phyloP scores from a whole-genome alignment of 2,329 filamentous ascomycete species.

The Xylaria digitata region DNA sequence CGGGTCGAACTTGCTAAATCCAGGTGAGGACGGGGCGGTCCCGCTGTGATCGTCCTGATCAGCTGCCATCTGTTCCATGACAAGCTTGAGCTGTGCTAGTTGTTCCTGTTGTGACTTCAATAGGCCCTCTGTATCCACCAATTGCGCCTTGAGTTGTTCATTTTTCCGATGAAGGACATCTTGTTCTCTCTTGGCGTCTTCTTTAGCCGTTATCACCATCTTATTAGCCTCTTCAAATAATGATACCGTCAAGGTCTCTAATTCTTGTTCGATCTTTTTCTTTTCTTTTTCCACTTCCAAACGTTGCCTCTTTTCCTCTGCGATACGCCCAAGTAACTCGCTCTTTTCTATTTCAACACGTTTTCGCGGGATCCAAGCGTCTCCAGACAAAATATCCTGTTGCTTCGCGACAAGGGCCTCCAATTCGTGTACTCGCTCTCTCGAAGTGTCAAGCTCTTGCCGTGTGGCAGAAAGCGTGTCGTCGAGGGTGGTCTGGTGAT shows the following conservation, averaged over 20 bases:
- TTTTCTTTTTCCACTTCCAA: conserved; percentile 79
- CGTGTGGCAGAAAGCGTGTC: conserved; percentile 85
- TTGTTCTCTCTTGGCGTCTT: conserved; percentile 86
- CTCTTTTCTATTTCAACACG: conserved; percentile 79
- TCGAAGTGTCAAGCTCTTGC: conserved; percentile 82
- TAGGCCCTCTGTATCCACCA: conserved; percentile 86
- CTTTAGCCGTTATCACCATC: conserved; percentile 94
- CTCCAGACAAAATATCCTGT: conserved; percentile 77
- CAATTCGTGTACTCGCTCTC: conserved; percentile 73
- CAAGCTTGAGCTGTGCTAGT: conserved; percentile 86
- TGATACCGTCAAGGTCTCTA: conserved; percentile 89
- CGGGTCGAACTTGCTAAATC: conserved; percentile 74
- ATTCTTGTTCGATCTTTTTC: conserved; percentile 88
- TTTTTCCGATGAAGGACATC: conserved; percentile 85
- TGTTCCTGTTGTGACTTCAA: conserved; percentile 94
- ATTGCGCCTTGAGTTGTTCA: conserved; percentile 85
- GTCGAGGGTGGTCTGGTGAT: conserved; percentile 91
- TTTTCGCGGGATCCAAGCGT: conserved; percentile 79
- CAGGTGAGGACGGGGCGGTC: conserved; percentile 86
- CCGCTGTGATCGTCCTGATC: conserved; percentile 78
- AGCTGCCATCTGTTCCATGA: conserved; percentile 87
- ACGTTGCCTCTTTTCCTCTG: conserved; percentile 74
- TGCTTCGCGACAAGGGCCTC: conserved; percentile 74
- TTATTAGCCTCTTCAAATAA: conserved; percentile 99
- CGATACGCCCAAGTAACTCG: conserved; percentile 66